phyloP scores from a whole-genome alignment of 2,329 filamentous ascomycete genomes.

The Escovopsis weberi region DNA sequence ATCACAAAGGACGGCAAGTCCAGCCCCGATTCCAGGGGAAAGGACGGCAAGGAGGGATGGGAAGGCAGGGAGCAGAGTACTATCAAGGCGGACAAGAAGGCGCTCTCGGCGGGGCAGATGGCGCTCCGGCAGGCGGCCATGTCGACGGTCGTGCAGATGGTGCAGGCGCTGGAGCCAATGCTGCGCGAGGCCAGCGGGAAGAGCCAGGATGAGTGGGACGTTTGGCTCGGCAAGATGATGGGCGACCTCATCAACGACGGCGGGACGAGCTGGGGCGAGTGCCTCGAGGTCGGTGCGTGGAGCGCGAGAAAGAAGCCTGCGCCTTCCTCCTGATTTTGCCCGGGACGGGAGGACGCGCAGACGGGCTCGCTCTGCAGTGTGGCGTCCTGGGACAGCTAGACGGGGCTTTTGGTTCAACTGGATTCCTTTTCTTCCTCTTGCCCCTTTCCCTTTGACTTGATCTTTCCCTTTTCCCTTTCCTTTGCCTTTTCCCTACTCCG shows the following conservation, averaged over 20 bases:
- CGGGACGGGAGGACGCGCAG: too few species aligned
- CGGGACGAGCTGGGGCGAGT: conserved; percentile 71
- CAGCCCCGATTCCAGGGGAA: conserved; percentile 37
- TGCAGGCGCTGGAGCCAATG: conserved; percentile 72
- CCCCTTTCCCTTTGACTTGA: too few species aligned
- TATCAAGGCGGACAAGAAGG: conserved; percentile 26
- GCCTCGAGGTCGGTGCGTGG: conserved; percentile 75
- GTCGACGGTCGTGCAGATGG: conserved; percentile 65
- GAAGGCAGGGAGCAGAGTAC: conserved; percentile 20
- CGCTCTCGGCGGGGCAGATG: conserved; percentile 52
- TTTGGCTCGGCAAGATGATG: conserved; percentile 81
- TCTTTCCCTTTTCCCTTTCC: too few species aligned
- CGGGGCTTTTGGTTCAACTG: too few species aligned
- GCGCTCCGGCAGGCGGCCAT: conserved; percentile 70
- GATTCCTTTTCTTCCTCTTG: too few species aligned
- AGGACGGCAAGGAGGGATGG: conserved; percentile 13
- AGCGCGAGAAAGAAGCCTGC: conserved; percentile 57
- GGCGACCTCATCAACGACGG: conserved; percentile 65
- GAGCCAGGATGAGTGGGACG: conserved; percentile 82
- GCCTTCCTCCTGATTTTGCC: neutral
- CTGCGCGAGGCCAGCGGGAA: conserved; percentile 73
- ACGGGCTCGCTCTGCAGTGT: too few species aligned
- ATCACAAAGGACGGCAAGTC: conserved; percentile 45
- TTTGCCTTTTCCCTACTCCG: too few species aligned
- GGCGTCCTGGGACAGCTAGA: too few species aligned